Percentiles rank a stretch among this genome's conserved stretches.
Evolutionary conservation across 805 yeast genomes (phyloP).

Genomic region (Zygosaccharomyces lentus): DNA sequence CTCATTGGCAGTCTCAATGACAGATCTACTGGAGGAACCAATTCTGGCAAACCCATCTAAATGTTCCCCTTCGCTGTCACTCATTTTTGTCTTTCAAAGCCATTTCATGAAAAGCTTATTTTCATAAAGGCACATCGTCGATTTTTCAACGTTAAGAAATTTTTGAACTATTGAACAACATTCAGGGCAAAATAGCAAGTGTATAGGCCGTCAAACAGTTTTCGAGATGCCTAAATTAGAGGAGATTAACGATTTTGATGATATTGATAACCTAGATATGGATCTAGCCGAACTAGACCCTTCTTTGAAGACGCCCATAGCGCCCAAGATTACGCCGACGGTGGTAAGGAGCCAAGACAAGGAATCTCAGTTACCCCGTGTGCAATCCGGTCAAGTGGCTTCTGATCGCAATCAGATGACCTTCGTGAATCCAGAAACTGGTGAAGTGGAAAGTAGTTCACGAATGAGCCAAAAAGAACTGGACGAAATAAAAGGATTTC

Average conservation of each 20-base stretch:
- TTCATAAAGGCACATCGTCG: neutral
- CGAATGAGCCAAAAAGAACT: conserved; percentile 50
- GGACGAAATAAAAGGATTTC: conserved; percentile 63
- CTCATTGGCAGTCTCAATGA: conserved; percentile 27
- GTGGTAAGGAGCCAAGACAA: conserved; percentile 59
- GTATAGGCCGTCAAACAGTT: neutral
- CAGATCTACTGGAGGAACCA: conserved; percentile 9
- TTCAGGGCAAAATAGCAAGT: neutral
- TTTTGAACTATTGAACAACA: neutral
- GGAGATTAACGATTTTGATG: conserved; percentile 73
- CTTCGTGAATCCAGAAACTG: conserved; percentile 30
- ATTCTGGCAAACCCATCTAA: neutral
- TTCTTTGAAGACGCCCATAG: conserved; percentile 59
- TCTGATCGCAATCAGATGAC: conserved; percentile 14
- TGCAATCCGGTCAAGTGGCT: neutral
- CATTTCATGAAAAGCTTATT: neutral
- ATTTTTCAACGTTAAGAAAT: neutral
- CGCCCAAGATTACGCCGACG: conserved; percentile 60
- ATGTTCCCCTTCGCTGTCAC: conserved; percentile 1
- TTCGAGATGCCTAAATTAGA: conserved; percentile 63
- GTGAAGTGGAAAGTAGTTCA: conserved; percentile 26
- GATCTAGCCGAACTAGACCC: conserved; percentile 90
- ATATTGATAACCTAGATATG: conserved; percentile 88
- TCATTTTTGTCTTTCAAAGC: neutral
- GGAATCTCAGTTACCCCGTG: conserved; percentile 15